Conservation (phyloP, 352 stramenopile species). For the Blastocystis hominis region DNA sequence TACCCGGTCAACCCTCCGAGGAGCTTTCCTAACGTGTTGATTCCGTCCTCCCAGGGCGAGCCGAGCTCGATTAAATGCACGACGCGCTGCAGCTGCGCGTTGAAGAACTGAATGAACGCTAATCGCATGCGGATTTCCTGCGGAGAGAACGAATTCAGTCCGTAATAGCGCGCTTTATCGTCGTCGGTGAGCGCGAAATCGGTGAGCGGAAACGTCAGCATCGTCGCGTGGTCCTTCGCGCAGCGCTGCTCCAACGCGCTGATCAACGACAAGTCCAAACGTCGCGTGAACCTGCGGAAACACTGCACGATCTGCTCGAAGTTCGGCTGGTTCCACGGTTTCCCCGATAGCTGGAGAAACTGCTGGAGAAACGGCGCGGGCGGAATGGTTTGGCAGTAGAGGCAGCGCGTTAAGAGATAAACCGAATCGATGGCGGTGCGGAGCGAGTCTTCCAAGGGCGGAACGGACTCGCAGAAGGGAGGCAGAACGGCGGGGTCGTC, state of each 20-base stretch:
- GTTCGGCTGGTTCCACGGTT: not conserved
- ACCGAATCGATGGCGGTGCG: not conserved
- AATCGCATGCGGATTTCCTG: not conserved
- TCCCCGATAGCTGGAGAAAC: not conserved
- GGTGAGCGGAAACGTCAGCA: not conserved
- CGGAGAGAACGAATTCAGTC: not conserved
- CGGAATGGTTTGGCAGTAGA: conserved; percentile 9
- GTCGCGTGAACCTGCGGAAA: not conserved
- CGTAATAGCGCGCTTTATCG: conserved; percentile 45
- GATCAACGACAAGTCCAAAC: not conserved
- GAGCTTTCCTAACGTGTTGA: conserved; percentile 13
- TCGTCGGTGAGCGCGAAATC: conserved; percentile 19
- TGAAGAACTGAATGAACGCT: conserved; percentile 42
- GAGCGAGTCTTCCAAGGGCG: not conserved
- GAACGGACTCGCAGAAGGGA: not conserved
- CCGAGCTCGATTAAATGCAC: conserved; percentile 36
- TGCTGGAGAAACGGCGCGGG: not conserved
- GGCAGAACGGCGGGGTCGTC: not conserved
- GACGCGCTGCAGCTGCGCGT: conserved; percentile 11
- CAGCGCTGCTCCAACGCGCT: not conserved
- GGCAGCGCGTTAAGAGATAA: not conserved
- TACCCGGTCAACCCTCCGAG: conserved; percentile 5
- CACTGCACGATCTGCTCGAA: not conserved
- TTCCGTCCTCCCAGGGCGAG: not conserved
- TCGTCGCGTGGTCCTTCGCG: not conserved